Conservation (phyloP, 1,284 basidiomycete species). For the Cutaneotrichosporon dermatis region DNA sequence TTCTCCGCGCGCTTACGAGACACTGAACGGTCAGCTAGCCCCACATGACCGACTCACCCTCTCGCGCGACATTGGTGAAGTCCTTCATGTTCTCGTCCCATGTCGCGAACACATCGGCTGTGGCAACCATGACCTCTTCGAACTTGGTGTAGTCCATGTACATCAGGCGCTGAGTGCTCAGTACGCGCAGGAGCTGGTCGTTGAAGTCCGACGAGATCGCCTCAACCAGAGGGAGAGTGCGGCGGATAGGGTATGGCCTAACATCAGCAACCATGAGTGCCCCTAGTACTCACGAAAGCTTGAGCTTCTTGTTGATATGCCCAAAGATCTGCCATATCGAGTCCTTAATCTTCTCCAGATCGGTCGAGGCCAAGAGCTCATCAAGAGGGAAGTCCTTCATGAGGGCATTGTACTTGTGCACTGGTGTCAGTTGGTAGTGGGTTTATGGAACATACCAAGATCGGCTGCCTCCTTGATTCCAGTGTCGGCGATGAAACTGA, state of each 20-base stretch:
- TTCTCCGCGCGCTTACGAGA: conserved; percentile 85
- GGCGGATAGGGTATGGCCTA: conserved; percentile 83
- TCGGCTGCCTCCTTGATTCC: conserved; percentile 90
- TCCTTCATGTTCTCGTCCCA: conserved; percentile 99
- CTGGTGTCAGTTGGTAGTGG: conserved; percentile 49
- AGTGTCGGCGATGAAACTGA: conserved; percentile 96
- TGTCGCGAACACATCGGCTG: conserved; percentile 77
- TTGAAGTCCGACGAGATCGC: conserved; percentile 97
- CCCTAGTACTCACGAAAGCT: conserved; percentile 57
- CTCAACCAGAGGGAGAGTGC: conserved; percentile 92
- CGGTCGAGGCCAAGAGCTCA: conserved; percentile 90
- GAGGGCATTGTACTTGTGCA: conserved; percentile 93
- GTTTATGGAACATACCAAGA: conserved; percentile 56
- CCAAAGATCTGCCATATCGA: conserved; percentile 80
- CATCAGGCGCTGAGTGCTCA: conserved; percentile 81
- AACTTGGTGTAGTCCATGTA: conserved; percentile 94
- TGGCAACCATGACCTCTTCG: conserved; percentile 72
- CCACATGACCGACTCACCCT: conserved; percentile 42
- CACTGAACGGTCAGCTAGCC: conserved; percentile 48
- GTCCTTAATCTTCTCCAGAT: conserved; percentile 90
- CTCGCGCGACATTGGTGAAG: conserved; percentile 94
- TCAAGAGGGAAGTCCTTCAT: conserved; percentile 99
- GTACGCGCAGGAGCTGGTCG: conserved; percentile 84
- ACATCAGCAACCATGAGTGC: too few relatives aligned
- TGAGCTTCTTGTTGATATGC: conserved; percentile 93